Percentiles rank a stretch among this genome's conserved stretches.
Conservation (phyloP, 495 filamentous ascomycete species). For the Hypoxylon fuscum region DNA sequence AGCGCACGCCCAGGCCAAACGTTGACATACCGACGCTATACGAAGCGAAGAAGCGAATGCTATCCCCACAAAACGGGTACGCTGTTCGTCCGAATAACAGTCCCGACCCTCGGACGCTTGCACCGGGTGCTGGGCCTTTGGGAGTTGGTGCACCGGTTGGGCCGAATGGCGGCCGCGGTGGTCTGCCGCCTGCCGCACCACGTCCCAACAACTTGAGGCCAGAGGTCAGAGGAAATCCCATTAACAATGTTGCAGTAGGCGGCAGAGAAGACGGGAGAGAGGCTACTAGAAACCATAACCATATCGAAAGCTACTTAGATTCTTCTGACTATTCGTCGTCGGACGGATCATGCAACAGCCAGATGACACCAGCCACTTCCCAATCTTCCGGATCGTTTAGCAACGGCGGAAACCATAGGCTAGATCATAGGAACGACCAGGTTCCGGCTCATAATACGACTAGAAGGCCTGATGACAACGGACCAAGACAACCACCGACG, state of each 20-base stretch:
- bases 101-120: neutral
- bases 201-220: neutral
- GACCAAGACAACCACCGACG: neutral
- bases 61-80: neutral
- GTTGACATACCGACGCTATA: conserved; percentile 41
- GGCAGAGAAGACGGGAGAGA: neutral
- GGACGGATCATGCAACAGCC: conserved; percentile 12
- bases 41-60: conserved; percentile 18
- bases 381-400: conserved; percentile 8
- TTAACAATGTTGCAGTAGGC: neutral
- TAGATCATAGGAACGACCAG: neutral
- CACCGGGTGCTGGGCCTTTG: neutral
- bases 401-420: neutral
- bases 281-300: neutral
- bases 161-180: conserved; percentile 5
- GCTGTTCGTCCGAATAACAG: neutral
- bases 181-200: neutral
- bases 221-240: neutral
- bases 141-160: neutral
- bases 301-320: conserved; percentile 7
- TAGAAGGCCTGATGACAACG: neutral
- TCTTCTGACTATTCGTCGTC: conserved; percentile 11
- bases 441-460: neutral
- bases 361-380: conserved; percentile 10
- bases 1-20: conserved; percentile 40